Evolutionary conservation across 2,329 filamentous ascomycete species (phyloP).

Genomic region (Fusarium begoniae): DNA sequence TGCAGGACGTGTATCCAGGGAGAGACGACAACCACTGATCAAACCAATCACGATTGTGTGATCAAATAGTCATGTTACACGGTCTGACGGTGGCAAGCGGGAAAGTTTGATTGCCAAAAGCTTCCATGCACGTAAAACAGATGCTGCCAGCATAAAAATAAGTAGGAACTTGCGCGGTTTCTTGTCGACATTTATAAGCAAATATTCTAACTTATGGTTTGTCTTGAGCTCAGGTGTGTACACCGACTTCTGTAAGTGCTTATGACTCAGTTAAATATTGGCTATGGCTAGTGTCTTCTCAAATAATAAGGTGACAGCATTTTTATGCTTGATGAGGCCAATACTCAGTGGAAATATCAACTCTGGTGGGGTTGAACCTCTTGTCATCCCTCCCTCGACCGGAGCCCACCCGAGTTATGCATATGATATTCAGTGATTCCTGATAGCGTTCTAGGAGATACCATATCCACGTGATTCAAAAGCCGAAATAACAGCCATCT

Average conservation of each 20-base stretch:
- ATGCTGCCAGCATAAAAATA: neutral
- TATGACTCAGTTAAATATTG: neutral
- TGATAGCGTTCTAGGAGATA: too few relatives aligned
- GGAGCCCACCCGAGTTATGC: neutral
- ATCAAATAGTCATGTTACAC: neutral
- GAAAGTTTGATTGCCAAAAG: neutral
- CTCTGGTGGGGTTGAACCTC: neutral
- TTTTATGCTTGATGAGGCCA: too few relatives aligned
- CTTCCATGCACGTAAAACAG: neutral
- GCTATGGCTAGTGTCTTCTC: neutral
- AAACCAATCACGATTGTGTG: neutral
- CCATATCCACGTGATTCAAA: neutral
- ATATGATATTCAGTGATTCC: neutral
- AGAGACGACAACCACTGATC: neutral
- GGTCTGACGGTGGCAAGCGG: neutral
- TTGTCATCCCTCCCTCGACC: neutral
- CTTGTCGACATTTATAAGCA: neutral
- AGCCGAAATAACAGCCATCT: fast-evolving
- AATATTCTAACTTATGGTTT: neutral
- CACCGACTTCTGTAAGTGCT: neutral
- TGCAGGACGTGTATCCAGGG: neutral
- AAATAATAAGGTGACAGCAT: neutral
- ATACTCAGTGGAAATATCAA: neutral
- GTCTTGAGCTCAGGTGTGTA: neutral
- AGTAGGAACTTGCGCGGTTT: fast-evolving